Base-by-base conservation (phyloP, 352 stramenopile genomes). In the Globisporangium ultimum region DNA sequence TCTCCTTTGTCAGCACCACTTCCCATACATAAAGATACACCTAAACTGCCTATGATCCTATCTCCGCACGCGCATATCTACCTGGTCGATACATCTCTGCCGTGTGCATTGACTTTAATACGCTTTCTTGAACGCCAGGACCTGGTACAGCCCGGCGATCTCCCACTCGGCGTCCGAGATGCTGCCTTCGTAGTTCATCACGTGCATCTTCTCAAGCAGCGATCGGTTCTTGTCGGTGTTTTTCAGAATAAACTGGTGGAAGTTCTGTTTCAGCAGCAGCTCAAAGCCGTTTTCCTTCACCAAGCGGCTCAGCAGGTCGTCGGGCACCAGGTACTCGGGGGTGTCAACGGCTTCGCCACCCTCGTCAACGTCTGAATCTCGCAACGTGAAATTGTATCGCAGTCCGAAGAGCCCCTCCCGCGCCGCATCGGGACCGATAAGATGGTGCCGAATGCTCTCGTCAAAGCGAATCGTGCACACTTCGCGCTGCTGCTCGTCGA, bases 371-470 rank as follows among this genome's bases (percentile, higher is more conserved):
- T 93, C 74, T 7, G 66, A 76, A 71, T 98, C 91, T 15, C 82
- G 75, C 60, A 98, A 64, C 36, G 82, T 95, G 49, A 97, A 98
- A 36, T 87, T 96, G 72, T 98, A 98, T 6, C 88, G 80, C 34
- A 98, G 62, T 3, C 91, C 91, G 61, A 95, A 96, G 43, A 72
- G 55, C 28, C 80, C 84, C 50, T 86, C 68, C 0, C 60, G 58
- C 15, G 56, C 54, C 1, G 71, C 70, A 46, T 64, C 48, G 15
- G 76, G 72, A 10, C 80, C 80, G 14, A 68, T 66, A 14, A 93
- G 60, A 38, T 78, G 64, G 7, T 68, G 61, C 3, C 71, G 71
- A 17, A 77, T 88, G 38, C 61, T 60, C 22, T 85, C 76, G 48
- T 93, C 84, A 36, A 92, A 87, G 24, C 73, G 81, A 49, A 95